Conservation (phyloP, 768 basidiomycete species). For the Mycena albidolilacea region DNA sequence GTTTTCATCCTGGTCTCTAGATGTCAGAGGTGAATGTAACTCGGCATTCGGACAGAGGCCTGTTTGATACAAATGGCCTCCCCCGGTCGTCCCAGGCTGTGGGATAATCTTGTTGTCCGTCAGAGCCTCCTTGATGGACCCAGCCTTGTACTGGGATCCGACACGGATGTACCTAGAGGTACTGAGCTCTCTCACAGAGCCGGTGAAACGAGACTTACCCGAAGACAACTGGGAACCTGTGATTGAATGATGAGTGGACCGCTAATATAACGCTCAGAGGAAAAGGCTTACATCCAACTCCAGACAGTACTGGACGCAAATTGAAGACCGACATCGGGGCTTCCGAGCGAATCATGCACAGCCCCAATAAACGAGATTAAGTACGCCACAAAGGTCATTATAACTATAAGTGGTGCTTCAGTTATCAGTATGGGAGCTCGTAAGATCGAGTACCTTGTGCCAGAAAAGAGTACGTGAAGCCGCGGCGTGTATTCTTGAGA, state of each 20-base stretch:
- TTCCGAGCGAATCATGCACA: slow-evolving; percentile 24
- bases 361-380: slow-evolving; percentile 35
- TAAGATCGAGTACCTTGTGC: slow-evolving; percentile 30
- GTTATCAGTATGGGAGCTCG: neutral
- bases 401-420: slow-evolving; percentile 13
- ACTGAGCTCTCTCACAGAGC: neutral
- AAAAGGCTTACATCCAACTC: slow-evolving; percentile 35
- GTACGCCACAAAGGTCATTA: slow-evolving; percentile 33
- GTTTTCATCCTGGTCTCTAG: neutral
- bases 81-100: neutral
- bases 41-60: slow-evolving; percentile 23
- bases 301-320: slow-evolving; percentile 40
- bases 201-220: neutral
- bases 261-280: neutral
- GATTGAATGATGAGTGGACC: neutral
- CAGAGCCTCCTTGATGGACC: slow-evolving; percentile 34
- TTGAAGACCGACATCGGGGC: slow-evolving; percentile 33
- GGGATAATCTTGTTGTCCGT: slow-evolving; percentile 12
- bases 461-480: slow-evolving; percentile 24
- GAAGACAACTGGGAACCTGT: slow-evolving; percentile 36
- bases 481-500: slow-evolving; percentile 35
- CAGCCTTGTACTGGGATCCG: slow-evolving; percentile 34
- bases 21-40: neutral
- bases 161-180: slow-evolving; percentile 25
- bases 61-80: slow-evolving; percentile 1